phyloP scores from a whole-genome alignment of 768 basidiomycete species.

The Clavulina sp. region DNA sequence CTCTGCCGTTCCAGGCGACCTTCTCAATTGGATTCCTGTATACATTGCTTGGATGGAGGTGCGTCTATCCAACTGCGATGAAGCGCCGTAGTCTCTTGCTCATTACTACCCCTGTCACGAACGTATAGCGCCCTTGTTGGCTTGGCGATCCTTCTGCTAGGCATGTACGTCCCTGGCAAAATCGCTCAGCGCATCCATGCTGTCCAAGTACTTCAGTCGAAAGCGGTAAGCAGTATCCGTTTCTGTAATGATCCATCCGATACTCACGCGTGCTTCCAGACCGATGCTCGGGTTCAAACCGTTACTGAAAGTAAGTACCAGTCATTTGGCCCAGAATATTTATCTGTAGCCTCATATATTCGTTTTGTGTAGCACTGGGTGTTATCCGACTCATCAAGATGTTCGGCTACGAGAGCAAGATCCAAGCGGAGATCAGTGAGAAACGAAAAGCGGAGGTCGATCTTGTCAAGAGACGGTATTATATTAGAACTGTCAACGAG shows the following conservation, averaged over 20 bases:
- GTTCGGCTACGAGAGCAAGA: conserved; percentile 35
- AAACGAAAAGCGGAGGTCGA: conserved; percentile 44
- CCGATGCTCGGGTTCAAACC: conserved; percentile 40
- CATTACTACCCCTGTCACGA: no score
- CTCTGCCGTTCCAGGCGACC: conserved; percentile 23
- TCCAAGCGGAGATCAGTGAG: conserved; percentile 32
- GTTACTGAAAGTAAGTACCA: conserved; percentile 36
- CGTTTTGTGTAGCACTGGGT: conserved; percentile 26
- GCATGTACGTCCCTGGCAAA: conserved; percentile 39
- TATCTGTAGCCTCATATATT: not conserved
- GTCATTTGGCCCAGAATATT: conserved; percentile 13
- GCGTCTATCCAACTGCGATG: no score
- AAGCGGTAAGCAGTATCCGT: conserved; percentile 22
- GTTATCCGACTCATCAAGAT: conserved; percentile 51
- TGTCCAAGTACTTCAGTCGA: conserved; percentile 33
- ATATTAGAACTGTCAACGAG: no score
- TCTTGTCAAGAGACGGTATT: conserved; percentile 33
- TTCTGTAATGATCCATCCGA: not conserved
- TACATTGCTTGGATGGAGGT: conserved; percentile 29
- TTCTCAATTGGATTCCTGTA: conserved; percentile 29
- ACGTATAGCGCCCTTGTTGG: conserved; percentile 48
- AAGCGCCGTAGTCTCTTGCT: no score
- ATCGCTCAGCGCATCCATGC: conserved; percentile 31
- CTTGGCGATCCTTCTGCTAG: conserved; percentile 31
- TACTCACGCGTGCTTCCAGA: conserved; percentile 15